phyloP scores from a whole-genome alignment of 2,329 filamentous ascomycete species.

The Alternaria burnsii region DNA sequence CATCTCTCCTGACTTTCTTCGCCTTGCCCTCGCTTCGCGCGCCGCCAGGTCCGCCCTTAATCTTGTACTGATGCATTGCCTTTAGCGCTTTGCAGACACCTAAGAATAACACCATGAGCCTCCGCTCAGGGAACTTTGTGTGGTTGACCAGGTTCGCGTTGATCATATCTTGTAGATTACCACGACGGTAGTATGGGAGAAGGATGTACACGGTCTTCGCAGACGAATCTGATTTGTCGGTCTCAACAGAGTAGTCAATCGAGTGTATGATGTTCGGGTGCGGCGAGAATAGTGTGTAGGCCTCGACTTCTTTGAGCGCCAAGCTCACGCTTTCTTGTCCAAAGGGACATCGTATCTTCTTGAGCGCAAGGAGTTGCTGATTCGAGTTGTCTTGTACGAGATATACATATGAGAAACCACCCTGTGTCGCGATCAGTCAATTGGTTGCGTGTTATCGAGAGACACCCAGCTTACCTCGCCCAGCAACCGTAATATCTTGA shows the following conservation, averaged over 20 bases:
- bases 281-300: slow-evolving; percentile 87
- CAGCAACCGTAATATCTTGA: slow-evolving; percentile 92
- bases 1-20: slow-evolving; percentile 64
- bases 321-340: slow-evolving; percentile 94
- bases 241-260: slow-evolving; percentile 82
- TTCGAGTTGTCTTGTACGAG: slow-evolving; percentile 90
- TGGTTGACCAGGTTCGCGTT: slow-evolving; percentile 98
- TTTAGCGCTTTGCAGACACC: slow-evolving; percentile 89
- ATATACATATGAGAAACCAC: slow-evolving; percentile 98
- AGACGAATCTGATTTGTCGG: slow-evolving; percentile 71
- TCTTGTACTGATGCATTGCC: slow-evolving; percentile 89
- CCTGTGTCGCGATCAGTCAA: slow-evolving; percentile 59
- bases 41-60: slow-evolving; percentile 65
- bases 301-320: slow-evolving; percentile 96
- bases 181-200: slow-evolving; percentile 91
- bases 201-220: slow-evolving; percentile 97
- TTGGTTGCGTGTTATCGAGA: not conserved
- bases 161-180: slow-evolving; percentile 97
- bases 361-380: slow-evolving; percentile 88
- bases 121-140: slow-evolving; percentile 84
- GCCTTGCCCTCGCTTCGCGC: slow-evolving; percentile 61
- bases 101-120: slow-evolving; percentile 87
- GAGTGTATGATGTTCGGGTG: slow-evolving; percentile 86
- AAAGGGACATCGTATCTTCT: slow-evolving; percentile 99
- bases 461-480: slow-evolving; percentile 74